These are phyloP conservation scores for Coemansia sp. DNA, from an alignment of 192 early-diverging fungal genomes.

Conservation along the genomic window DNA sequence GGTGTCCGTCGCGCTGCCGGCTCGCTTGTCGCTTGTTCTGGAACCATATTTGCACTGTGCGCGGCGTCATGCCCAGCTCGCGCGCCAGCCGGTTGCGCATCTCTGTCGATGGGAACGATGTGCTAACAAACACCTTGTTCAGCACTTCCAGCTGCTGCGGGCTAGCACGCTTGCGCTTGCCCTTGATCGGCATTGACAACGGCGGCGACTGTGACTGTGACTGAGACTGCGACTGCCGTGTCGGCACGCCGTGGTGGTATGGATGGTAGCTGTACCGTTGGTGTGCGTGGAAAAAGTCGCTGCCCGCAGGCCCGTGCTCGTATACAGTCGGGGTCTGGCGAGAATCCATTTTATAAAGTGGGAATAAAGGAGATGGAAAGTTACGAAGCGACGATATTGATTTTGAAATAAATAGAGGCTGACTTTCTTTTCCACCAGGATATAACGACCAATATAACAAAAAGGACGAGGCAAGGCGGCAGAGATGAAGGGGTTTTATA, in stretches of 20 bases:
- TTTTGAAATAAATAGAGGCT: not conserved
- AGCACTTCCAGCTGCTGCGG: slow-evolving; percentile 74
- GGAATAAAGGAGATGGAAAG: slow-evolving; percentile 1
- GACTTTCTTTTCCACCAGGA: slow-evolving; percentile 1
- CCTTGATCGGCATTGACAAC: slow-evolving; percentile 51
- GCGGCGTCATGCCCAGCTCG: slow-evolving; percentile 83
- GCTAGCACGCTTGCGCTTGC: slow-evolving; percentile 80
- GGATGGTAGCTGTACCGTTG: slow-evolving; percentile 16
- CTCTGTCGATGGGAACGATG: slow-evolving; percentile 82
- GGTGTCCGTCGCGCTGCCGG: slow-evolving; percentile 58
- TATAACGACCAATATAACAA: not conserved
- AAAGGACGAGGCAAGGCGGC: not conserved
- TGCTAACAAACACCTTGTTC: slow-evolving; percentile 72
- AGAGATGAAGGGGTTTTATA: not conserved
- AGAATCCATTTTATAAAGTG: not conserved
- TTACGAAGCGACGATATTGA: not conserved
- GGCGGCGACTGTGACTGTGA: slow-evolving; percentile 12
- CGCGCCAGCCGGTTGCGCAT: slow-evolving; percentile 73
- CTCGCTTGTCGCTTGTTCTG: slow-evolving; percentile 89
- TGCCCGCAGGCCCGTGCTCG: slow-evolving; percentile 6
- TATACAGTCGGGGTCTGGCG: slow-evolving; percentile 50
- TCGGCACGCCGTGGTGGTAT: slow-evolving; percentile 18
- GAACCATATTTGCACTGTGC: slow-evolving; percentile 97
- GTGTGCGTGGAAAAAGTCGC: slow-evolving; percentile 1
- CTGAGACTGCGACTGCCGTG: not conserved